Conservation (phyloP, 805 yeast genomes). For the Ogataea parapolymorpha region DNA sequence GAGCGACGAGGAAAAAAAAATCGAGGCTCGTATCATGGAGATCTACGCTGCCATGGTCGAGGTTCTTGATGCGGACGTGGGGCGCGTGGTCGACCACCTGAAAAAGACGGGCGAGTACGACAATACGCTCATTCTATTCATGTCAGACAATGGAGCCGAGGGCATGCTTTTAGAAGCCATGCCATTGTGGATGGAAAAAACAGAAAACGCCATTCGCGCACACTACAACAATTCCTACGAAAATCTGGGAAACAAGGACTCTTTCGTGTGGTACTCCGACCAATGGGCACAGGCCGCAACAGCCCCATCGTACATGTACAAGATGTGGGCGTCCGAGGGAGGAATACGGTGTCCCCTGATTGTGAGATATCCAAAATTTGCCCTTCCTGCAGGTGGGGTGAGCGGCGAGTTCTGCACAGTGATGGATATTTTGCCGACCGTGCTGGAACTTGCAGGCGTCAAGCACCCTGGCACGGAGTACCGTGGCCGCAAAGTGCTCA, state of each 20-base stretch:
- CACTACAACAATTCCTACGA: slow-evolving; percentile 42
- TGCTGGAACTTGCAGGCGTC: slow-evolving; percentile 47
- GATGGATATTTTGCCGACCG: slow-evolving; percentile 58
- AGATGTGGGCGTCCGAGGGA: slow-evolving; percentile 58
- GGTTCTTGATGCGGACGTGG: slow-evolving; percentile 48
- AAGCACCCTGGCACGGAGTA: slow-evolving; percentile 40
- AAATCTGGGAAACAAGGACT: slow-evolving; percentile 46
- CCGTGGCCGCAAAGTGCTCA: slow-evolving; percentile 42
- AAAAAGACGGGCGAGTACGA: slow-evolving; percentile 44
- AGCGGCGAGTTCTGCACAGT: slow-evolving; percentile 46
- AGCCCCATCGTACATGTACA: slow-evolving; percentile 52
- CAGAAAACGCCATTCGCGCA: slow-evolving; percentile 27
- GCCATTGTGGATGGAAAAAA: slow-evolving; percentile 38
- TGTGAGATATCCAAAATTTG: slow-evolving; percentile 35
- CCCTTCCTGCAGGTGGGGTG: slow-evolving; percentile 26
- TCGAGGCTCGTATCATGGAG: slow-evolving; percentile 48
- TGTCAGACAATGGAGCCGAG: slow-evolving; percentile 67
- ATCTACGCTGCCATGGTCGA: slow-evolving; percentile 66
- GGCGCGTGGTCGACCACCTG: slow-evolving; percentile 43
- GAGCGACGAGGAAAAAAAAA: slow-evolving; percentile 34
- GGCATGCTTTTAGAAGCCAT: slow-evolving; percentile 56
- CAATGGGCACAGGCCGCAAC: slow-evolving; percentile 65
- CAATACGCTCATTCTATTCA: slow-evolving; percentile 54
- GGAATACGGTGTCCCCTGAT: slow-evolving; percentile 58
- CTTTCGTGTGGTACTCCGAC: slow-evolving; percentile 51